Conservation (phyloP, 2,329 filamentous ascomycete species). For the Sclerotinia borealis region DNA sequence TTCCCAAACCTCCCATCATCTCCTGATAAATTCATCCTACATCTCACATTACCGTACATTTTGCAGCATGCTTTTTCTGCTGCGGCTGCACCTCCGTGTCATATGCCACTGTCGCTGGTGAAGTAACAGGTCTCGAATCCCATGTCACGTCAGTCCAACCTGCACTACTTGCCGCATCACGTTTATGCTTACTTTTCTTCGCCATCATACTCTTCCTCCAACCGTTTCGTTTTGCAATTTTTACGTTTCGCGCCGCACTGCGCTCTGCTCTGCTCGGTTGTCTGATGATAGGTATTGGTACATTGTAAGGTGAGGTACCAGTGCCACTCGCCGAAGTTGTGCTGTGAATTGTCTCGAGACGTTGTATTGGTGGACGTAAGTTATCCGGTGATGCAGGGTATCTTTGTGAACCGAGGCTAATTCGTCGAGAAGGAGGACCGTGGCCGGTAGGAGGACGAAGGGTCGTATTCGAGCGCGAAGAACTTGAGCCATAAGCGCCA, state of each 20-base stretch:
- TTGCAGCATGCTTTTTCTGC: not conserved
- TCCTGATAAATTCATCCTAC: not conserved
- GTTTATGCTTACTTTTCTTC: constrained; percentile 36
- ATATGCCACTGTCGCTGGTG: constrained; percentile 12
- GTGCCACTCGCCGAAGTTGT: constrained; percentile 26
- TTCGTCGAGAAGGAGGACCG: not conserved
- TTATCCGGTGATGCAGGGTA: constrained; percentile 21
- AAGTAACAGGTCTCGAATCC: constrained; percentile 14
- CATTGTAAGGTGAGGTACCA: not conserved
- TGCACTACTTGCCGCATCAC: constrained; percentile 40
- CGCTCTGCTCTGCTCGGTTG: constrained; percentile 50
- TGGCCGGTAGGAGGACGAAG: constrained; percentile 6
- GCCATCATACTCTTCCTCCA: constrained; percentile 39
- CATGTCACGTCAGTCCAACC: constrained; percentile 47
- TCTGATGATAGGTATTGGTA: constrained; percentile 19
- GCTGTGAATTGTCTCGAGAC: constrained; percentile 51
- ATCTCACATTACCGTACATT: not conserved
- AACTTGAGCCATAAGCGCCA: constrained; percentile 14
- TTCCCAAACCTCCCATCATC: not conserved
- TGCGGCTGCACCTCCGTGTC: not conserved
- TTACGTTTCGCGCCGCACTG: constrained; percentile 56
- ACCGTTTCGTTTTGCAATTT: constrained; percentile 52
- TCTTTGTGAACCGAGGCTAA: constrained; percentile 1
- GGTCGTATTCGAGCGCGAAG: constrained; percentile 1
- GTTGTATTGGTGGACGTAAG: constrained; percentile 42